Conservation (phyloP, 1,284 basidiomycete species). For the Dichomitus squalens region DNA sequence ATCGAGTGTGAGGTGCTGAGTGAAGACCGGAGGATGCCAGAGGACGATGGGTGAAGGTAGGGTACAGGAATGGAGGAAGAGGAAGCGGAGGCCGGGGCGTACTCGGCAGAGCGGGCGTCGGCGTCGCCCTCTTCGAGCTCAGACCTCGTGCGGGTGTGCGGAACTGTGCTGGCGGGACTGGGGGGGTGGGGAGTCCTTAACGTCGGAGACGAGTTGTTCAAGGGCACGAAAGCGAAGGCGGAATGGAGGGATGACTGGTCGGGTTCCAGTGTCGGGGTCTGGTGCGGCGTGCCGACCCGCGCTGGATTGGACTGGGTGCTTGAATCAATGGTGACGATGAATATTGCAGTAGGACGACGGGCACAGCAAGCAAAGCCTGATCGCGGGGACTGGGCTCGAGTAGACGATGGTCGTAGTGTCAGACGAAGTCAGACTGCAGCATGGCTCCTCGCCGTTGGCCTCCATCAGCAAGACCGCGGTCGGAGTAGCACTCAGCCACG, state of each 20-base stretch:
- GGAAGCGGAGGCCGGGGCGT: conserved; percentile 26
- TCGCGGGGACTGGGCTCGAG: conserved; percentile 11
- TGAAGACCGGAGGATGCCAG: conserved; percentile 21
- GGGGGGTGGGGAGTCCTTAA: conserved; percentile 26
- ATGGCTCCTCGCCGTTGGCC: conserved; percentile 15
- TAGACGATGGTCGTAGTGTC: conserved; percentile 25
- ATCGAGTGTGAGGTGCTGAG: conserved; percentile 13
- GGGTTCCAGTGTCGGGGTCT: conserved; percentile 49
- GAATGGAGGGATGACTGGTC: conserved; percentile 32
- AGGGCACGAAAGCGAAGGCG: conserved; percentile 30
- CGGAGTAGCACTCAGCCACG: conserved; percentile 15
- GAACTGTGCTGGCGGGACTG: conserved; percentile 48
- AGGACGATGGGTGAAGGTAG: conserved; percentile 30
- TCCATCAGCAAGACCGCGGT: conserved; percentile 13
- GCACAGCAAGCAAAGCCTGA: conserved; percentile 20
- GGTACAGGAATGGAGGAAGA: conserved; percentile 27
- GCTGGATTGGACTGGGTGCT: conserved; percentile 54
- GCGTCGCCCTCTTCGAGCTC: conserved; percentile 59
- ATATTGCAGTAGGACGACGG: conserved; percentile 11
- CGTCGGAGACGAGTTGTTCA: conserved; percentile 26
- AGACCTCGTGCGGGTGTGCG: conserved; percentile 62
- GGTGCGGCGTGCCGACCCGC: conserved; percentile 51
- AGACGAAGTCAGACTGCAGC: conserved; percentile 21
- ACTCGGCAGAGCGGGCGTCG: conserved; percentile 31
- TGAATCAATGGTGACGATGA: conserved; percentile 68